Base-by-base conservation (phyloP, 208 protist species). In the Acanthamoeba triangularis region DNA sequence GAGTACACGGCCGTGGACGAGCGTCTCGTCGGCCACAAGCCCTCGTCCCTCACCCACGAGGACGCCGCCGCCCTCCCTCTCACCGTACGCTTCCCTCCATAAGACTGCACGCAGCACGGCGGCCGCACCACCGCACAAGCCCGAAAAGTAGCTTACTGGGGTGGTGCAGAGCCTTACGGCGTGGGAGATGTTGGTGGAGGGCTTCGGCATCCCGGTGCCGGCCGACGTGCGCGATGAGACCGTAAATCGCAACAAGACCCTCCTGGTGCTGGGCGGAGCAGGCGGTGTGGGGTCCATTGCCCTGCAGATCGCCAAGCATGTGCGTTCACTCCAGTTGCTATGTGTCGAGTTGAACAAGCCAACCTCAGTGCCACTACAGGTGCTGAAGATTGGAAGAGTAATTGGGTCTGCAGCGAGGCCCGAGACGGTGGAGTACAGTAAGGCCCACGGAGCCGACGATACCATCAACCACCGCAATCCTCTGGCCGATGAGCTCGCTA, bases 281-380 rank as follows among this genome's bases (percentile, higher is more conserved):
- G 90, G 90, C 6, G 90, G 90, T 3, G 67, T 94, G 37, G 90
- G 90, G 1, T 94, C 90, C 67, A 59, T 94, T 25, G 90, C 72
- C 30, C 56, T 61, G 14, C 90, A 94, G 90, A 47, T 94, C 47
- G 90, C 90, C 30, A 94, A 94, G 67, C 33, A 84, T 33, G 69
- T 78, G 20, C 65, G 65, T 33, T 30, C 23, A 18, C n/a, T 18
- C n/a, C n/a, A n/a, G n/a, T n/a, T n/a, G n/a, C n/a, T n/a, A n/a
- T n/a, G n/a, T n/a, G n/a, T n/a, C n/a, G n/a, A n/a, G n/a, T n/a
- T n/a, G n/a, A n/a, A 16, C 59, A 28, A n/a, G 2, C 65, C 2
- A 72, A 72, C n/a, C 65, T 72, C 11, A 1, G 65, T 35, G 28
- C 54, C 5, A 61, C 54, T 0, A 41, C 65, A 74, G 47, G 63